A percentile compares a stretch with the other conserved stretches of the same genome.
Conservation (phyloP, 306 rosid species). For the Elaeagnus macrophylla region DNA sequence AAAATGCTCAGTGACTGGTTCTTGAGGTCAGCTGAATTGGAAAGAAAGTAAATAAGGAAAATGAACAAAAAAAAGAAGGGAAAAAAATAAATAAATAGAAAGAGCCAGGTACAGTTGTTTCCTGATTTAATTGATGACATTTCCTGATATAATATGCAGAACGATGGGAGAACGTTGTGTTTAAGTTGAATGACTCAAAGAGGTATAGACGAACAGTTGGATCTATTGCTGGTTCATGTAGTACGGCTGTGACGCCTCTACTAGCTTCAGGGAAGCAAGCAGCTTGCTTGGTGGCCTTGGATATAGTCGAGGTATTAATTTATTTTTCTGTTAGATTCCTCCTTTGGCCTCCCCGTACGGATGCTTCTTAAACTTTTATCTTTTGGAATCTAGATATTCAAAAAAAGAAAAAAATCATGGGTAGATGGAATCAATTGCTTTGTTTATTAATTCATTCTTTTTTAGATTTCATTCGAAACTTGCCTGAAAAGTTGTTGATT, state of each 20-base stretch:
- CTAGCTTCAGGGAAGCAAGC: conserved; percentile 62
- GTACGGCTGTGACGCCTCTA: conserved; percentile 65
- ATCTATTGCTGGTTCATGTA: conserved; percentile 72
- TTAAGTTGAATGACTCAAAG: conserved; percentile 69
- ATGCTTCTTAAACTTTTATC: not conserved
- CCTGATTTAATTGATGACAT: conserved; percentile 13
- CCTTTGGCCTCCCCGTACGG: too few species aligned
- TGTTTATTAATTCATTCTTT: too few species aligned
- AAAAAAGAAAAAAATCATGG: too few species aligned
- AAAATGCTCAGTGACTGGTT: not conserved
- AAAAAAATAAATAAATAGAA: too few species aligned
- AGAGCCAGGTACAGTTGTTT: not conserved
- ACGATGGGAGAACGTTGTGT: conserved; percentile 57
- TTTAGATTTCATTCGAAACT: too few species aligned
- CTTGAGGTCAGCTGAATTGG: not conserved
- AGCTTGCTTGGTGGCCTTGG: conserved; percentile 65
- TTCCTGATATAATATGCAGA: conserved; percentile 27
- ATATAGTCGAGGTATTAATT: conserved; percentile 68
- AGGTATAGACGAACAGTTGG: conserved; percentile 85
- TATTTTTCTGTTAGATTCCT: conserved; percentile 11
- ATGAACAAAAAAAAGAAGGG: not conserved
- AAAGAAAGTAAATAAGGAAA: too few species aligned
- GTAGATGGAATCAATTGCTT: not conserved
- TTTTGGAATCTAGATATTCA: not conserved
- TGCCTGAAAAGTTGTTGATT: too few species aligned